phyloP scores from a whole-genome alignment of 371 early-diverging fungal species.

The Actinomucor elegans region DNA sequence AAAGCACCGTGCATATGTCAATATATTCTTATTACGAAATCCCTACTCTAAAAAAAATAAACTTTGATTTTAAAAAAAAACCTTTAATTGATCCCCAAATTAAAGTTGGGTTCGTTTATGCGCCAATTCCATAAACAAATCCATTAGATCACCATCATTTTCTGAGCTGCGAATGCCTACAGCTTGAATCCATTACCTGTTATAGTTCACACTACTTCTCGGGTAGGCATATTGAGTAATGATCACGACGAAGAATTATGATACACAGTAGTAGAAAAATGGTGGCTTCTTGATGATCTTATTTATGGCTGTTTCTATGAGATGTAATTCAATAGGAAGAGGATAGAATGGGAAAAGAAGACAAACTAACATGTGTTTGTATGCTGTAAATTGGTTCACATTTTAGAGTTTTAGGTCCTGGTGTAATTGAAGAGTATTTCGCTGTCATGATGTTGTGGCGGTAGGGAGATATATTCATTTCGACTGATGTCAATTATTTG shows the following conservation, averaged over 20 bases:
- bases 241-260: conserved; percentile 16
- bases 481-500: not conserved
- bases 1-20: too few relatives aligned
- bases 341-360: not conserved
- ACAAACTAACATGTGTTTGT: not conserved
- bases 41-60: too few relatives aligned
- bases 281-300: too few relatives aligned
- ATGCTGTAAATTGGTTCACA: too few relatives aligned
- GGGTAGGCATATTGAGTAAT: conserved; percentile 32
- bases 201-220: conserved; percentile 34
- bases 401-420: too few relatives aligned
- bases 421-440: too few relatives aligned
- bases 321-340: not conserved
- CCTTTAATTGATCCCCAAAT: too few relatives aligned
- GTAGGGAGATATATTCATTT: not conserved
- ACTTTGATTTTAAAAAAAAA: too few relatives aligned
- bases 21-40: too few relatives aligned
- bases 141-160: not conserved
- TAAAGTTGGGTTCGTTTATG: not conserved
- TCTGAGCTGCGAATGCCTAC: conserved; percentile 16
- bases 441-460: too few relatives aligned
- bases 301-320: too few relatives aligned
- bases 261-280: conserved; percentile 40
- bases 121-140: too few relatives aligned
- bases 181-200: conserved; percentile 21